phyloP scores from a whole-genome alignment of 2,329 filamentous ascomycete species.

The Hirsutella thompsonii region DNA sequence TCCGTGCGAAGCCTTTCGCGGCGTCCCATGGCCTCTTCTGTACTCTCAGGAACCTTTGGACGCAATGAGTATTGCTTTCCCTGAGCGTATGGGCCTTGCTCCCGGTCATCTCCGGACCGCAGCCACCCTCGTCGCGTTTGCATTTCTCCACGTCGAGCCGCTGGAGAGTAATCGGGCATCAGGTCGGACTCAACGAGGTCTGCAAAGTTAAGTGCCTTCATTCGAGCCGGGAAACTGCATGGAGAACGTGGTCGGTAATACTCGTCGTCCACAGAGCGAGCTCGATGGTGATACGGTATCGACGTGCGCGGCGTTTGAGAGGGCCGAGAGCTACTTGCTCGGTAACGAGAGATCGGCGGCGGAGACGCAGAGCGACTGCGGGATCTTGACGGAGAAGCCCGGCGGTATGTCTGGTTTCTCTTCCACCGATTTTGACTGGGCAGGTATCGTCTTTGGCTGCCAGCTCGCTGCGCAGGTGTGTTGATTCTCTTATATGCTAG shows the following conservation, averaged over 20 bases:
- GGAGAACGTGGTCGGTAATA: not conserved
- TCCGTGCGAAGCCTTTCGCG: too few species aligned
- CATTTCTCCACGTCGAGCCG: too few species aligned
- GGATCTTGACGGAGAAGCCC: not conserved
- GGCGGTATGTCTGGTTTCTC: not conserved
- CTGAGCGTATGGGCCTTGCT: too few species aligned
- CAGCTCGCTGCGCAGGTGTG: not conserved
- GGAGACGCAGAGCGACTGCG: conserved; percentile 4
- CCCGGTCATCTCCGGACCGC: too few species aligned
- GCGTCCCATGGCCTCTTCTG: too few species aligned
- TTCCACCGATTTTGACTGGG: conserved; percentile 1
- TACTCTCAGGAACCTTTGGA: too few species aligned
- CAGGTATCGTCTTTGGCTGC: not conserved
- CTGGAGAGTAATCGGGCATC: too few species aligned
- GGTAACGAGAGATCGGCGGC: conserved; percentile 5
- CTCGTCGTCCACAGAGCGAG: not conserved
- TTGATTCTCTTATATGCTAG: not conserved
- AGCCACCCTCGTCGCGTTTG: too few species aligned
- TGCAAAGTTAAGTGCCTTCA: too few species aligned
- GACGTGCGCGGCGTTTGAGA: not conserved
- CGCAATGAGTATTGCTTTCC: too few species aligned
- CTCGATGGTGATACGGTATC: not conserved
- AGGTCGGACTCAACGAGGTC: too few species aligned
- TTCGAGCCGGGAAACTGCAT: not conserved
- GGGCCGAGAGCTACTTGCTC: not conserved